phyloP scores from a whole-genome alignment of 1,284 basidiomycete species.

The Austroboletus niveus region DNA sequence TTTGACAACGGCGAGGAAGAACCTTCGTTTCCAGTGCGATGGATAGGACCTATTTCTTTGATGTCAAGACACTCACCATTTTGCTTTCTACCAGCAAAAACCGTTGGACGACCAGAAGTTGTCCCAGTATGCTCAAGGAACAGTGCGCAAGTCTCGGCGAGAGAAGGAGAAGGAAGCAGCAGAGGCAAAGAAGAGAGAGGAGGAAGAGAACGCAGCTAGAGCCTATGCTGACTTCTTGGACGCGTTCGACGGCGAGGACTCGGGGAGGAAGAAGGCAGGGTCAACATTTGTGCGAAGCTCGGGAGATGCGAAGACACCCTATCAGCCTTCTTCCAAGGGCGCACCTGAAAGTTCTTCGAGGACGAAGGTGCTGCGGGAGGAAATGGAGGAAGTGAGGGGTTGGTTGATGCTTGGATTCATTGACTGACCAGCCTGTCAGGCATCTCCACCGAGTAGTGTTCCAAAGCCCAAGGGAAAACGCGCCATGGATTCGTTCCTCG shows the following conservation, averaged over 20 bases:
- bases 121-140: constrained; percentile 73
- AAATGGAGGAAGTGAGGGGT: constrained; percentile 30
- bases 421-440: constrained; percentile 32
- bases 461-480: constrained; percentile 84
- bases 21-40: constrained; percentile 81
- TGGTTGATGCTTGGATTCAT: neutral
- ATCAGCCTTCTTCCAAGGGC: constrained; percentile 42
- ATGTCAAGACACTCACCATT: constrained; percentile 54
- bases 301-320: constrained; percentile 47
- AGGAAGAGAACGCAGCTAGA: constrained; percentile 75
- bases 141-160: constrained; percentile 69
- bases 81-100: constrained; percentile 61
- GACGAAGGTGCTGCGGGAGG: constrained; percentile 33
- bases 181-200: constrained; percentile 80
- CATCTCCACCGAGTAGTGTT: constrained; percentile 48
- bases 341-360: constrained; percentile 27
- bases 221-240: constrained; percentile 87
- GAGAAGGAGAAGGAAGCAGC: constrained; percentile 90
- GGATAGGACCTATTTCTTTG: constrained; percentile 62
- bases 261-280: constrained; percentile 49
- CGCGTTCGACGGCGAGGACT: constrained; percentile 76
- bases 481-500: constrained; percentile 90
- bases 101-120: constrained; percentile 74
- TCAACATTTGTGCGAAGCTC: constrained; percentile 76
- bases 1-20: constrained; percentile 82